These are phyloP conservation scores for Pleurotus ostreatus DNA, from an alignment of 768 basidiomycete genomes.

Conservation along the genomic window DNA sequence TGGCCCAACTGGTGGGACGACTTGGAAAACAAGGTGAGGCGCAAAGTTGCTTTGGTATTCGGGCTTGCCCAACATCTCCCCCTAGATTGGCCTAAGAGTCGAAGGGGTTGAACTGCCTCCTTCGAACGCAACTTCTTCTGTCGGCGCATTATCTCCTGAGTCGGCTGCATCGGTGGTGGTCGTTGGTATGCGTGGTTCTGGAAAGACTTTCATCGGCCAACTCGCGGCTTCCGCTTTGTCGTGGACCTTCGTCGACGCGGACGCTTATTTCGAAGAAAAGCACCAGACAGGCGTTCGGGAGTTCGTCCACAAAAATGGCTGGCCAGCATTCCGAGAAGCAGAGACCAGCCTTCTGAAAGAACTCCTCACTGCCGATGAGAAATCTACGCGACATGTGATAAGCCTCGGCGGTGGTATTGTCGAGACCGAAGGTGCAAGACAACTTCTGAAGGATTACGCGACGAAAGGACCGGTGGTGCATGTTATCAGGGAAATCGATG, in stretches of 20 bases:
- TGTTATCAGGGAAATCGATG: constrained; percentile 73
- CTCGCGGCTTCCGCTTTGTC: constrained; percentile 71
- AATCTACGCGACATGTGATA: constrained; percentile 62
- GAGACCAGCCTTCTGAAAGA: constrained; percentile 70
- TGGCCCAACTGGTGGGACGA: constrained; percentile 99
- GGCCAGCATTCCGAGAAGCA: constrained; percentile 84
- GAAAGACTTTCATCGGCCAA: constrained; percentile 85
- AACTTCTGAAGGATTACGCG: constrained; percentile 65
- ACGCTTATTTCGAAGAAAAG: constrained; percentile 67
- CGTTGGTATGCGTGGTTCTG: constrained; percentile 96
- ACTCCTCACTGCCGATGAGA: constrained; percentile 49
- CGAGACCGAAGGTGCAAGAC: constrained; percentile 73
- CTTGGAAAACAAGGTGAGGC: constrained; percentile 81
- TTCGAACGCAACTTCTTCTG: constrained; percentile 36
- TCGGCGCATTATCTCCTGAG: constrained; percentile 28
- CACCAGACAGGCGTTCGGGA: constrained; percentile 59
- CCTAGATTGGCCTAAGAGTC: constrained; percentile 83
- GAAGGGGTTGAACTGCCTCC: constrained; percentile 75
- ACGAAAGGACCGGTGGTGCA: constrained; percentile 69
- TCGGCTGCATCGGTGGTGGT: constrained; percentile 63
- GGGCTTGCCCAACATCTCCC: neutral
- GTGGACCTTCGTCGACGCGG: constrained; percentile 80
- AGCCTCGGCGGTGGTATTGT: constrained; percentile 95
- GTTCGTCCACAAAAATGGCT: constrained; percentile 80
- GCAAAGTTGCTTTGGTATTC: neutral